Evolutionary conservation across 352 stramenopile species (phyloP), one percentile per base, ranked within the genome.

Genomic region (Phytophthora ramorum): DNA sequence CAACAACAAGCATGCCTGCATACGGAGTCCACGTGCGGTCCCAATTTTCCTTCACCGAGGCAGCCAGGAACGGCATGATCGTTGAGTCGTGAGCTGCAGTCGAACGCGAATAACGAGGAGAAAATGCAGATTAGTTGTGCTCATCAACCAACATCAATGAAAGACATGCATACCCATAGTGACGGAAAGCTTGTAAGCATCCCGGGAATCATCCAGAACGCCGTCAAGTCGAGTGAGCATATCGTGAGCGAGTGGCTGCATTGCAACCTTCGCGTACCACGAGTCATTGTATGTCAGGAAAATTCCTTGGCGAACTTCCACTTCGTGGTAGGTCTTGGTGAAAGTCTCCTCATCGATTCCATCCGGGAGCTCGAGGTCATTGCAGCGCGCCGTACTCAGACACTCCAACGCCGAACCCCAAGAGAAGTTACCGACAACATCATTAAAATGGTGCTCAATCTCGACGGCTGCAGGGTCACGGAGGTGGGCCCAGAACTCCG

Each of bases 1-100:
- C 88, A 24, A 93, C 78, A 22, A 75, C 60, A 40, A 96, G 69
- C 75, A 92, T 77, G 17, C 82, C 85, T 12, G 88, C 88, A 65
- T 96, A 96, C 22, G 88, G 86, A 30, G 88, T 95, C 88, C 88
- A 96, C 28, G 78, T 89, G 59, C 84, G 81, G 45, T 93, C 79
- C 88, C 88, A 96, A 22, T 92, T 88, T 13, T 89, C 59, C 34
- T 84, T 87, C 41, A 87, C 73, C 28, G 90, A 73, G 10, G 82
- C 79, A 26, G 88, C 85, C 28, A 96, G 61, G 44, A 96, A 85
- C 14, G 88, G 88, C 86, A 96, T 96, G 63, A 96, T 81, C 3
- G 88, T 96, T 66, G 86, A 94, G 71, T 96, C 88, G 44, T 96
- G 88, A 17, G 64, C 60, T 81, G 58, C 4, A 60, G 10, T 32